Evolutionary conservation across 2,329 filamentous ascomycete species (phyloP), one percentile per base, ranked within the genome.

Genomic region (Alternaria gansuensis): DNA sequence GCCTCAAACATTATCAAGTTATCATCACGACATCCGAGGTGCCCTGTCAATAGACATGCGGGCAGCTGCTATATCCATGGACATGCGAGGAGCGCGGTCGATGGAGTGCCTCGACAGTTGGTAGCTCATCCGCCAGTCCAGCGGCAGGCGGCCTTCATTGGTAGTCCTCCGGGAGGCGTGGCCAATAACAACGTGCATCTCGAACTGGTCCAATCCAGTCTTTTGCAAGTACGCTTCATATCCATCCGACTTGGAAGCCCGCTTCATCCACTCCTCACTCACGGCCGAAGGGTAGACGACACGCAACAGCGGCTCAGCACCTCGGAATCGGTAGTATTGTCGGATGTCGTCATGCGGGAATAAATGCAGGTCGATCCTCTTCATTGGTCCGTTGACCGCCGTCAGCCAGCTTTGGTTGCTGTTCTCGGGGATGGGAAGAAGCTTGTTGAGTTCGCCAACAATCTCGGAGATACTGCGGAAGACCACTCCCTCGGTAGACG

Each of bases 291-390:
- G 60, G 33, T 63, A 63, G n/a, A 63, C 60, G 10, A 63, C 51
- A 28, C 60, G 60, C n/a, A 63, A 40, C 26, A 63, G 51, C 13
- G 60, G 60, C 60, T 63, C 60, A n/a, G 57, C 60, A 40, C 60
- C 60, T 13, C 57, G 57, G 46, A 63, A 63, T 34, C 60, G 57
- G 54, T 63, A 63, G 54, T 63, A 63, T 21, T 60, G 57, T 31
- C 57, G 53, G 21, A 63, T 60, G 23, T 63, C 60, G 17, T 63
- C 60, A 41, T 63, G 60, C 26, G 60, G 60, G 23, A 63, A 63
- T 3, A 63, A 41, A 26, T 63, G 60, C 10, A 63, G 48, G 17
- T 63, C 60, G 7, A 63, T 54, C 39, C 57, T 51, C 43, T 63
- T 63, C 57, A 63, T 57, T 4, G 60, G 60, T n/a, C 57, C 60